Base-by-base conservation (phyloP, 2,329 filamentous ascomycete genomes). In the Dothideomycetidae sp. region DNA sequence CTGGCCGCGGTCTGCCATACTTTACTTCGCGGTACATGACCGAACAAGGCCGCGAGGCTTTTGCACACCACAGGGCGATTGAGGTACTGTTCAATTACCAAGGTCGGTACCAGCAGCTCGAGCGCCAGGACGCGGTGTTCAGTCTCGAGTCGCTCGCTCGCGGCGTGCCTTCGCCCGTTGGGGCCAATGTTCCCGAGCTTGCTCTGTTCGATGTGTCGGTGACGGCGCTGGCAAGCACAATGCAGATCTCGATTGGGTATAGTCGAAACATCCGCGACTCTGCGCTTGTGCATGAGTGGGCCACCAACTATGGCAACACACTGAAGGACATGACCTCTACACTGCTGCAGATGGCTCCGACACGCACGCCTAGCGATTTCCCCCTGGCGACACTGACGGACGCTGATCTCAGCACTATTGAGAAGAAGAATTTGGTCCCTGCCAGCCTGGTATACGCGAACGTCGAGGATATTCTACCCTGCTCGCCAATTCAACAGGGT, bases 401-500 rank as follows among this genome's bases (percentile, higher is more conserved):
- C 21, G 21, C 7, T n/a, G 21, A 26, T n/a, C n/a, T 26, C 7
- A 26, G n/a, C n/a, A 26, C 7, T n/a, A 7, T 26, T 26, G 7
- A 7, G 7, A n/a, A 26, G 7, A 26, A n/a, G 7, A 26, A n/a
- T 7, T n/a, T 26, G 7, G 7, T n/a, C 7, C 7, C 21, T 26
- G 7, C n/a, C 21, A n/a, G 21, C 21, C 40, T 1, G 46, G 56
- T 5, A 63, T 53, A 33, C 45, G 68, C 1, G 55, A 58, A 2
- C 3, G 45, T 65, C 3, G 63, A 67, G 42, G 61, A 66, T 40
- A 58, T 53, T 30, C 1, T 37, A 44, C 26, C 53, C 3, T 29
- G 19, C 3, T 36, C 43, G 11, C 33, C 26, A 13, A 36, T 36
- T 18, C 45, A 47, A 29, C 39, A 46, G 12, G 42, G 41, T 10